Base-by-base conservation (phyloP, 495 filamentous ascomycete species). In the Melanomma pulvis-pyrius region DNA sequence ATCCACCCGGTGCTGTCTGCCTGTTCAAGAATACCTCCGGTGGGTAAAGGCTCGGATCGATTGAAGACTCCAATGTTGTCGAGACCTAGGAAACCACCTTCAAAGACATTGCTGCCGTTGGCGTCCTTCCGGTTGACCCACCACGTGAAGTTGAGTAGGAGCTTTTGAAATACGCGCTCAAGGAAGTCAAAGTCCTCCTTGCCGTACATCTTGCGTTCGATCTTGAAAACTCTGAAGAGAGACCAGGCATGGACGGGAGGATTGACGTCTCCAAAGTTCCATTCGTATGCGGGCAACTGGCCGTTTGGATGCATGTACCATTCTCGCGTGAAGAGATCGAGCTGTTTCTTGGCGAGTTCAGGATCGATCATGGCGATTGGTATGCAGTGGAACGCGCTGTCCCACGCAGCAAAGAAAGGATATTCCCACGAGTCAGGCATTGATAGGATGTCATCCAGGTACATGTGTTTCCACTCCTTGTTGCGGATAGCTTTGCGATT, bases 241-340 rank as follows among this genome's bases (percentile, higher is more conserved):
- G 93, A 88, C 93, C 93, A 98, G 13, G 93, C 94, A 74, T 97
- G 93, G 9, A 98, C 93, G 0, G 93, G 93, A 8, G 93, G 93
- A 73, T 98, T 97, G 59, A 97, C 93, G 71, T 97, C 93, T 54
- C 92, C 87, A 80, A 97, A 98, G 74, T 98, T 97, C 93, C 93
- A 98, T 77, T 98, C 94, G 67, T 98, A 97, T 7, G 86, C 84
- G 26, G 91, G 89, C 51, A 97, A 80, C 77, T 98, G 93, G 48
- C 93, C 93, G 71, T 98, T 98, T 19, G 93, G 93, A 80, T 98
- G 93, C 89, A 96, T 97, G 81, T 98, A 98, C 93, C 93, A 97
- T 79, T 97, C 93, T 63, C 93, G 83, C 11, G 93, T 98, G 69
- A 98, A 89, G 17, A 98, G 79, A 75, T 98, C 93, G 22, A 98